These are phyloP conservation scores for Trichoderma afroharzianum DNA, from an alignment of 2,329 filamentous ascomycete genomes.

Conservation along the genomic window DNA sequence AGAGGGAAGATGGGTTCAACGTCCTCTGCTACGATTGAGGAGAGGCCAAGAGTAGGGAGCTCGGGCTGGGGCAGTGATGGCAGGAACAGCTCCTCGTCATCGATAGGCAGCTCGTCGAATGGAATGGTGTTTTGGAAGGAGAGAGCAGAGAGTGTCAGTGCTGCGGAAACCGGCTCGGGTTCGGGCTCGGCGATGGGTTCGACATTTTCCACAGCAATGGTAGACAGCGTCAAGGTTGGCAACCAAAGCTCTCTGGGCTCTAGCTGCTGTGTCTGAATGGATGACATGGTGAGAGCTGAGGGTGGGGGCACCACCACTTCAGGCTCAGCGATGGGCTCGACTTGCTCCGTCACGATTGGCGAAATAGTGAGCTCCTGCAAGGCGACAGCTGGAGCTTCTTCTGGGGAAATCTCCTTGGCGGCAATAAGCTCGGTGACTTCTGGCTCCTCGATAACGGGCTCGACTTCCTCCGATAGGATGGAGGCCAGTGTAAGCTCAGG, in stretches of 20 bases:
- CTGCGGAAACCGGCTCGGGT: conserved; percentile 22
- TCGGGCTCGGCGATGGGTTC: conserved; percentile 34
- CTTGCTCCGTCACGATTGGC: conserved; percentile 33
- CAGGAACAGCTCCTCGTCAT: neutral
- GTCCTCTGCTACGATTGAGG: conserved; percentile 34
- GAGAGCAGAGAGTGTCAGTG: conserved; percentile 30
- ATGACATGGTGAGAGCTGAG: conserved; percentile 17
- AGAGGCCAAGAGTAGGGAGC: conserved; percentile 34
- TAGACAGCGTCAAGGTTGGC: conserved; percentile 32
- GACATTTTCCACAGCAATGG: conserved; percentile 31
- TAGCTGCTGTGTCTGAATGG: conserved; percentile 27
- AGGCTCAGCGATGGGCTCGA: conserved; percentile 30
- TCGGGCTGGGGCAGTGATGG: neutral
- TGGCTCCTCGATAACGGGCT: conserved; percentile 28
- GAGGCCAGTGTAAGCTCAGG: conserved; percentile 29
- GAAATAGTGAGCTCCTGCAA: conserved; percentile 24
- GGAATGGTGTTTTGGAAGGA: conserved; percentile 36
- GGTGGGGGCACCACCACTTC: conserved; percentile 18
- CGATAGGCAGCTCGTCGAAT: conserved; percentile 21
- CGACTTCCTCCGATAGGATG: conserved; percentile 30
- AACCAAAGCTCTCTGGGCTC: conserved; percentile 28
- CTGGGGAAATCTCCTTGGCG: conserved; percentile 22
- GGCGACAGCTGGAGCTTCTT: conserved; percentile 15
- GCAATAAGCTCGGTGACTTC: conserved; percentile 2
- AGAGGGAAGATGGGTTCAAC: conserved; percentile 29